Evolutionary conservation across 2,329 filamentous ascomycete species (phyloP).

Genomic region (Colletotrichum tabaci): DNA sequence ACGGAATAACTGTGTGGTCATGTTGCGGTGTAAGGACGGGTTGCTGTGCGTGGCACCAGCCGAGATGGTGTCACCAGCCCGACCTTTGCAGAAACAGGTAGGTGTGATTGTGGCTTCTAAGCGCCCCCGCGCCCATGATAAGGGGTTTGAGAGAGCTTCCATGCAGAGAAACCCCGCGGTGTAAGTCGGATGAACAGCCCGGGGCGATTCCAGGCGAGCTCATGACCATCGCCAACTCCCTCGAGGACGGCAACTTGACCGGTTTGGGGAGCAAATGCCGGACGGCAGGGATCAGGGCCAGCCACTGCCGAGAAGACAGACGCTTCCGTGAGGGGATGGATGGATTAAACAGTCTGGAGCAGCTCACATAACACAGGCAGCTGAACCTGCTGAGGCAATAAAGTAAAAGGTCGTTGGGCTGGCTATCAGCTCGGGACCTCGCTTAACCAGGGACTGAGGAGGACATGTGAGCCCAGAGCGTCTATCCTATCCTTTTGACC

Average conservation of each 20-base stretch:
- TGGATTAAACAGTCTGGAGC: neutral
- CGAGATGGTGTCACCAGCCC: conserved; percentile 15
- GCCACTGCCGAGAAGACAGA: conserved; percentile 18
- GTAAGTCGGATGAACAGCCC: neutral
- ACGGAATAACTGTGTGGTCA: neutral
- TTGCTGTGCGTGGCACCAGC: neutral
- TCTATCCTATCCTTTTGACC: conserved; percentile 18
- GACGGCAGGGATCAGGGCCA: conserved; percentile 2
- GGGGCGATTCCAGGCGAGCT: too few relatives aligned
- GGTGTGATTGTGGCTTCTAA: conserved; percentile 37
- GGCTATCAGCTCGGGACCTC: neutral
- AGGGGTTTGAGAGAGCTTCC: neutral
- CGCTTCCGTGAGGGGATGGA: neutral
- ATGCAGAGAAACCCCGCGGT: neutral
- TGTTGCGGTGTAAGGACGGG: accelerated
- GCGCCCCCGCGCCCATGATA: conserved; percentile 13
- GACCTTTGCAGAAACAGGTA: conserved; percentile 37
- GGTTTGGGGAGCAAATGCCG: neutral
- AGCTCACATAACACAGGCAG: neutral
- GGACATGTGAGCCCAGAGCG: neutral
- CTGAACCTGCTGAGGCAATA: neutral
- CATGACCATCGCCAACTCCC: neutral
- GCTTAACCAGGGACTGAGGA: neutral
- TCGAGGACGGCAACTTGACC: conserved; percentile 2
- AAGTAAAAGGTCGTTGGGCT: neutral